phyloP scores from a whole-genome alignment of 2,329 filamentous ascomycete species.

The Aspergillus proliferans region DNA sequence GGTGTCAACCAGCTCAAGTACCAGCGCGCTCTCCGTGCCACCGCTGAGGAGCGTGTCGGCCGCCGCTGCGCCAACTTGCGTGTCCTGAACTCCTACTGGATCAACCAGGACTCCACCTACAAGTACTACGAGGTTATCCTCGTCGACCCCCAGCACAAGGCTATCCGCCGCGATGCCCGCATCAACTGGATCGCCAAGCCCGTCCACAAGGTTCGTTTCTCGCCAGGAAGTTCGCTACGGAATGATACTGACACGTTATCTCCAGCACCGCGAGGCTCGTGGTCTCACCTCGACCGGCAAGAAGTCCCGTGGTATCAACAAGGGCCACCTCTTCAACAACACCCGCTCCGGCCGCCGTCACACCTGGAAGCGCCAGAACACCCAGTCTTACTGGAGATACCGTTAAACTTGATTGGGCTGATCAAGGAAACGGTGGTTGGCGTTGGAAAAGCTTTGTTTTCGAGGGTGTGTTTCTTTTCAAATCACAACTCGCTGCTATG shows the following conservation, averaged over 20 bases:
- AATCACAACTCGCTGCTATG: constrained; percentile 25
- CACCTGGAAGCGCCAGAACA: constrained; percentile 99
- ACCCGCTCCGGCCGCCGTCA: constrained; percentile 94
- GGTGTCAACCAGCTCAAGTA: constrained; percentile 99
- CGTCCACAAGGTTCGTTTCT: constrained; percentile 71
- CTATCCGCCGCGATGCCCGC: constrained; percentile 95
- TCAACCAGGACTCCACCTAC: constrained; percentile 99
- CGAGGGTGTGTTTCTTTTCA: constrained; percentile 29
- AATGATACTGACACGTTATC: constrained; percentile 16
- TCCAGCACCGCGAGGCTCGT: constrained; percentile 86
- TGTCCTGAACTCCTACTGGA: constrained; percentile 99
- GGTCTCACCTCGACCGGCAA: constrained; percentile 98
- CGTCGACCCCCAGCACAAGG: constrained; percentile 99
- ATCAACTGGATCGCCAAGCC: constrained; percentile 99
- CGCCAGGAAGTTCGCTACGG: background rate
- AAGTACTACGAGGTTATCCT: constrained; percentile 99
- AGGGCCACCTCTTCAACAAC: constrained; percentile 99
- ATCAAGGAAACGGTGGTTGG: constrained; percentile 21
- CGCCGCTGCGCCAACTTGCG: constrained; percentile 98
- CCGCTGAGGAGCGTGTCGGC: constrained; percentile 99
- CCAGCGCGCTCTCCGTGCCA: constrained; percentile 96
- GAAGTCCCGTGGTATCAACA: constrained; percentile 99
- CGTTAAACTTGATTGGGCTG: constrained; percentile 50
- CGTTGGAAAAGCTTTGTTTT: constrained; percentile 23
- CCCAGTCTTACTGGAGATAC: constrained; percentile 97